Base-by-base conservation (phyloP, 2,329 filamentous ascomycete genomes). In the Basipetospora chlamydospora region DNA sequence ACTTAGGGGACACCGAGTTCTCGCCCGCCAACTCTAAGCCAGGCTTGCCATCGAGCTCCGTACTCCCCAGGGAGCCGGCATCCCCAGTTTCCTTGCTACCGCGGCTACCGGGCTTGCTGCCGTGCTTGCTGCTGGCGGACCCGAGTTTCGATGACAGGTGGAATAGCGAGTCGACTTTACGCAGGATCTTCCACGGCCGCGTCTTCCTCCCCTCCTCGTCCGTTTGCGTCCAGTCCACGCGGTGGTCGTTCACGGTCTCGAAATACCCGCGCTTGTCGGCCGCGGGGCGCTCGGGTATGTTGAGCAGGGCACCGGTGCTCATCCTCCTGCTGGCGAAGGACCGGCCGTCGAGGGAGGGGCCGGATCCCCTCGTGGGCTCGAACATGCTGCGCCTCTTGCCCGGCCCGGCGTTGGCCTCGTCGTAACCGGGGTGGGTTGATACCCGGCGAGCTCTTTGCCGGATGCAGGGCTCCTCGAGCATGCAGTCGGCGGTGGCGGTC, bases 171-270 rank as follows among this genome's bases (percentile, higher is more conserved):
- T 67, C 64, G 26, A 55, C 56, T 45, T 59, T 67, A 31, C 55
- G 50, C 35, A 67, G 47, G 32, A 38, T 42, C 37, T 23, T 44
- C 21, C 26, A 34, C 33, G 26, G 39, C 32, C 29, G 44, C 42
- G 25, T 41, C 37, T 36, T 32, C 44, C 43, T 45, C 42, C 45
- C 33, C 12, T 45, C 34, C 50, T 73, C 66, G 42, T 74, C 70
- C 45, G 61, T 66, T 48, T 76, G 70, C 21, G 67, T 66, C 72
- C 72, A 77, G 49, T 76, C 70, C 38, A 66, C 63, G 22, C 62
- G 56, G 44, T 60, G 57, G 38, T 61, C 54, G 21, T 57, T 42
- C 11, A 46, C 36, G n/a, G 31, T n/a, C n/a, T 37, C 28, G 21
- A 21, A 30, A 25, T 30, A 17, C 4, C 17, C 11, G 6, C 20